phyloP scores from a whole-genome alignment of 257 asterid genomes.

The Lantana camara region DNA sequence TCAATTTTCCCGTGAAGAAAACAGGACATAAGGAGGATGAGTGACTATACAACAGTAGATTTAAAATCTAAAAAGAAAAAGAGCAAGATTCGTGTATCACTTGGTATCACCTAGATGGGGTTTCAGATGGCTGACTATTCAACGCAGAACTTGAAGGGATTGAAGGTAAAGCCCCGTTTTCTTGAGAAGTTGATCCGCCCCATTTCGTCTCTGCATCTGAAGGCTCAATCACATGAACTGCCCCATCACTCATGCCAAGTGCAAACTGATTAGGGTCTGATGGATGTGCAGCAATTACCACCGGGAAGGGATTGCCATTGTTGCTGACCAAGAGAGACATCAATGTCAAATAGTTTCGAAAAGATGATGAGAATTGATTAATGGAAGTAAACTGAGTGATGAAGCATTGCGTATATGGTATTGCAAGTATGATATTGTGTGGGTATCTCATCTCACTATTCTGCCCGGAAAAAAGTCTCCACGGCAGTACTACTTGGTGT shows the following conservation, averaged over 20 bases:
- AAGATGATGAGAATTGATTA: too few species aligned
- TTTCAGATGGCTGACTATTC: conserved; percentile 90
- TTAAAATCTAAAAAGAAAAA: conserved; percentile 15
- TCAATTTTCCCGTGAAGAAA: neutral
- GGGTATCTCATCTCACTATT: too few species aligned
- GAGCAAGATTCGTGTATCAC: neutral
- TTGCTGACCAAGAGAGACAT: conserved; percentile 27
- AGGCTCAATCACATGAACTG: conserved; percentile 86
- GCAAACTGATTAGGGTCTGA: conserved; percentile 84
- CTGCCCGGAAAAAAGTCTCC: too few species aligned
- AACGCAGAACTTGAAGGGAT: conserved; percentile 83
- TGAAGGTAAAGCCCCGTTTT: conserved; percentile 63
- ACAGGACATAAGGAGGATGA: neutral
- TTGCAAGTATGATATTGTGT: too few species aligned
- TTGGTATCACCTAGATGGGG: conserved; percentile 71
- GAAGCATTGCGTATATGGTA: too few species aligned
- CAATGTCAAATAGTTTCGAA: too few species aligned
- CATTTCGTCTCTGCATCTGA: conserved; percentile 79
- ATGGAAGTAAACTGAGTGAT: too few species aligned
- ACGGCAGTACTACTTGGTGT: too few species aligned
- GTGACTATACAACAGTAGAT: conserved; percentile 38
- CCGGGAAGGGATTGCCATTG: conserved; percentile 56
- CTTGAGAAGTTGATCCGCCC: conserved; percentile 80
- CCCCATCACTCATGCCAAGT: conserved; percentile 92
- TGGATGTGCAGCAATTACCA: conserved; percentile 92